Conservation (phyloP, 2,329 filamentous ascomycete species). For the Colletotrichum somersetense region DNA sequence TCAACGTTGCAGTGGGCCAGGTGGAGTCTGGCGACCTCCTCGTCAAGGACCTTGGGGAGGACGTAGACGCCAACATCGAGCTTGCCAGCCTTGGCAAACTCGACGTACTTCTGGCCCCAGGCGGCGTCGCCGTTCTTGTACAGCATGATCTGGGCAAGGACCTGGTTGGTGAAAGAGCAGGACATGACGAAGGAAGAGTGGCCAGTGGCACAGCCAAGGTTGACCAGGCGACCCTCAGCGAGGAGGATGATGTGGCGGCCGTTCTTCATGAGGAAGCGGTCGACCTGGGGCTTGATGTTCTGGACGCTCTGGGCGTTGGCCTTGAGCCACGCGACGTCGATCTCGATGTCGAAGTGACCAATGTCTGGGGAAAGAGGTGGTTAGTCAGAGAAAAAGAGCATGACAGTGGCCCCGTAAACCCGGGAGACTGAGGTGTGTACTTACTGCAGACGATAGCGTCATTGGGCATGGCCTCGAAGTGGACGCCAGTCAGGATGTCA, state of each 20-base stretch:
- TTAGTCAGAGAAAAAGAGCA: slow-evolving; percentile 36
- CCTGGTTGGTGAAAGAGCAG: slow-evolving; percentile 99
- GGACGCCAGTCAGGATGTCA: slow-evolving; percentile 91
- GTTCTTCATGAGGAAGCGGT: slow-evolving; percentile 94
- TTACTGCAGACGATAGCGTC: slow-evolving; percentile 98
- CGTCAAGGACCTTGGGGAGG: slow-evolving; percentile 97
- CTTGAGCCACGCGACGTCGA: slow-evolving; percentile 99
- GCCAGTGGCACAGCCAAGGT: slow-evolving; percentile 98
- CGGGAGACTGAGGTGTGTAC: slow-evolving; percentile 49
- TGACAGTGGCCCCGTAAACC: not conserved
- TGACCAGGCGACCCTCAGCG: slow-evolving; percentile 98
- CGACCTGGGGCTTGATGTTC: slow-evolving; percentile 99
- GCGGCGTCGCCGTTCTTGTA: slow-evolving; percentile 91
- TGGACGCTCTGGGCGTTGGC: slow-evolving; percentile 91
- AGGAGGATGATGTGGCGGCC: slow-evolving; percentile 98
- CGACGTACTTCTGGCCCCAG: slow-evolving; percentile 94
- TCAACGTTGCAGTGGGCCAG: slow-evolving; percentile 94
- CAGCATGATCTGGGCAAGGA: slow-evolving; percentile 98
- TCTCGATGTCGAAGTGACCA: slow-evolving; percentile 99
- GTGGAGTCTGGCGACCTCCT: slow-evolving; percentile 97
- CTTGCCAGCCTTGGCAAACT: slow-evolving; percentile 94
- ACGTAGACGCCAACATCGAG: slow-evolving; percentile 94
- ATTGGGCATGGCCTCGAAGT: slow-evolving; percentile 97
- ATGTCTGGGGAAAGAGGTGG: slow-evolving; percentile 74
- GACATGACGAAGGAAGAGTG: slow-evolving; percentile 99